phyloP scores from a whole-genome alignment of 768 basidiomycete species.

The Arthromyces matolae region DNA sequence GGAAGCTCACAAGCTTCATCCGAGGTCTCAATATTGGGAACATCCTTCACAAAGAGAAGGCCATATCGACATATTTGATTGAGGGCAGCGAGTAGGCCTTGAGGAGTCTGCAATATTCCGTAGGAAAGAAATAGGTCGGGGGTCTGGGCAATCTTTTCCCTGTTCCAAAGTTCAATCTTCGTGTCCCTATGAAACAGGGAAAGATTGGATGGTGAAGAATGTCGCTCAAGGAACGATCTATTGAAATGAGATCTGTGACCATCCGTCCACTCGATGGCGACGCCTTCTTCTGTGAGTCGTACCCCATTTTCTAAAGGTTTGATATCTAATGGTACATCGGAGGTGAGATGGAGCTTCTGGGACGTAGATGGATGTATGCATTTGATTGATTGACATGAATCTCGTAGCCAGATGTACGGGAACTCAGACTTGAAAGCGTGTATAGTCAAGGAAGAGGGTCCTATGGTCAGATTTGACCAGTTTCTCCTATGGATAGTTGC shows the following conservation, averaged over 20 bases:
- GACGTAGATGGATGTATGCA: constrained; percentile 76
- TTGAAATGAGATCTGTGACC: constrained; percentile 58
- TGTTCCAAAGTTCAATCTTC: constrained; percentile 11
- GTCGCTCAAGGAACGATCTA: constrained; percentile 39
- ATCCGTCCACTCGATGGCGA: constrained; percentile 54
- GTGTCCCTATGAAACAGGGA: constrained; percentile 18
- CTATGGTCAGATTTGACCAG: constrained; percentile 23
- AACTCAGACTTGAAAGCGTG: constrained; percentile 44
- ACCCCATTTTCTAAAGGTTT: constrained; percentile 42
- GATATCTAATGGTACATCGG: constrained; percentile 56
- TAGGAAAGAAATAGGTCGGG: constrained; percentile 57
- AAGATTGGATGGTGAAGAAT: constrained; percentile 32
- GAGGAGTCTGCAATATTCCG: constrained; percentile 38
- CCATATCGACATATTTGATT: constrained; percentile 71
- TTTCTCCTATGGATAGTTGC: neutral
- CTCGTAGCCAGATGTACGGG: constrained; percentile 78
- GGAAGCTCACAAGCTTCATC: constrained; percentile 64
- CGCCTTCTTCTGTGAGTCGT: constrained; percentile 37
- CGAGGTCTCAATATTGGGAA: constrained; percentile 60
- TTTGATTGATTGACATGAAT: constrained; percentile 65
- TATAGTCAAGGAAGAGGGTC: constrained; percentile 30
- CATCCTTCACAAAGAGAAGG: constrained; percentile 64
- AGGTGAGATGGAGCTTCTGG: constrained; percentile 73
- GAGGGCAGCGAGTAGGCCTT: constrained; percentile 54
- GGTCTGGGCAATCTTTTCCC: constrained; percentile 13